These are phyloP conservation scores for Colletotrichum godetiae DNA, from an alignment of 2,329 filamentous ascomycete species.

Conservation along the genomic window DNA sequence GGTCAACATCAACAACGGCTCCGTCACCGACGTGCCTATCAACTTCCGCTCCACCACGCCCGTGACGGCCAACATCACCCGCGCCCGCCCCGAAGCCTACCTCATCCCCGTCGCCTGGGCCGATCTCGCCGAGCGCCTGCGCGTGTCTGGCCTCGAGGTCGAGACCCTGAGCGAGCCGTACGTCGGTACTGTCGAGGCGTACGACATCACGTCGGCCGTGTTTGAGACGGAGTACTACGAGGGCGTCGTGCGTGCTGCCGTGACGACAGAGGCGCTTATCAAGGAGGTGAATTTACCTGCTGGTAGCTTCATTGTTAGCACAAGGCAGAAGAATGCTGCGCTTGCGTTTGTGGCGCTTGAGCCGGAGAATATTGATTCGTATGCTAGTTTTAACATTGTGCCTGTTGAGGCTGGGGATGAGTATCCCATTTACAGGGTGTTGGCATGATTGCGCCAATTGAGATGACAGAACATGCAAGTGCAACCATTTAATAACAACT, in stretches of 20 bases:
- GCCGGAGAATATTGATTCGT: conserved; percentile 49
- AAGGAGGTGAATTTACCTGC: conserved; percentile 40
- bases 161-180: conserved; percentile 40
- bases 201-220: conserved; percentile 40
- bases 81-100: conserved; percentile 43
- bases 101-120: conserved; percentile 44
- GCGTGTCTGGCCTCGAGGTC: conserved; percentile 41
- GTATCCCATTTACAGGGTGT: conserved; percentile 45
- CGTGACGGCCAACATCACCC: conserved; percentile 42
- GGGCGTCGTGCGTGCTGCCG: conserved; percentile 40
- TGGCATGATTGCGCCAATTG: background rate
- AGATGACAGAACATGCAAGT: background rate
- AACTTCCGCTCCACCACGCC: conserved; percentile 44
- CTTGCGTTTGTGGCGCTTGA: conserved; percentile 44
- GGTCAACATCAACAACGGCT: conserved; percentile 42
- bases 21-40: conserved; percentile 42
- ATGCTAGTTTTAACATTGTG: conserved; percentile 45
- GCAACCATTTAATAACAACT: background rate
- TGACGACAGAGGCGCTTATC: conserved; percentile 37
- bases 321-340: conserved; percentile 46
- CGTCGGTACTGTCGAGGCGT: conserved; percentile 42
- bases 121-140: conserved; percentile 42
- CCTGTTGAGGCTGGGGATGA: conserved; percentile 43
- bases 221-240: conserved; percentile 43
- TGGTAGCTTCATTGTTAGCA: conserved; percentile 46